Percentiles rank a stretch among this genome's conserved stretches.
Evolutionary conservation across 2,329 filamentous ascomycete genomes (phyloP).

Genomic region (Pestalotiopsis sp.): DNA sequence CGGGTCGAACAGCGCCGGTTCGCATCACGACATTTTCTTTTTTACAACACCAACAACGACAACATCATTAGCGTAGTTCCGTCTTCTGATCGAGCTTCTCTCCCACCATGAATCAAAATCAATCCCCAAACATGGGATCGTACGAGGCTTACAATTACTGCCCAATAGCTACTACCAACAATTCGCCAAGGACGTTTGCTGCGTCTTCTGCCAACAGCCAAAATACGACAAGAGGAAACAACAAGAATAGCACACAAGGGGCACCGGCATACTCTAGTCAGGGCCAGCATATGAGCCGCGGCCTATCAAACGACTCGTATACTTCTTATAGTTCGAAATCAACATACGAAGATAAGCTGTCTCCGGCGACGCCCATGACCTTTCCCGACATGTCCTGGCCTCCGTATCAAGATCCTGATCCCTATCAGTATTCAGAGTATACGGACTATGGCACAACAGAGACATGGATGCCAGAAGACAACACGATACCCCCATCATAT

Average conservation of each 20-base stretch:
- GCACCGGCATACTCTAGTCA: neutral
- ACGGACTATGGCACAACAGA: neutral
- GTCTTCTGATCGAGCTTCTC: neutral
- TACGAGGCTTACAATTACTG: slow-evolving; percentile 5
- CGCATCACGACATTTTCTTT: neutral
- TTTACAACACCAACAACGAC: neutral
- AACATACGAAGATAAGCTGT: neutral
- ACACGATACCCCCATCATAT: too few species aligned
- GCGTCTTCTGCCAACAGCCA: neutral
- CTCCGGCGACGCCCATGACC: neutral
- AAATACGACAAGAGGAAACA: neutral
- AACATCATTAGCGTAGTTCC: neutral
- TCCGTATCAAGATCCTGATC: neutral
- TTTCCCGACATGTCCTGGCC: neutral
- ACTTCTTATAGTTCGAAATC: neutral
- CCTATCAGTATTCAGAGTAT: neutral
- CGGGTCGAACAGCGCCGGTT: slow-evolving; percentile 5
- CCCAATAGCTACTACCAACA: neutral
- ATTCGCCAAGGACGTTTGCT: neutral
- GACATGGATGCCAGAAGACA: neutral
- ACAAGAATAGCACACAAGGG: neutral
- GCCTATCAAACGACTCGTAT: neutral
- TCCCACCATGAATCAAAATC: neutral
- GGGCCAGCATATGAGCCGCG: slow-evolving; percentile 3
- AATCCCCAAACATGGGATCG: slow-evolving; percentile 4